Conservation (phyloP, 345 rosid genomes). For the Eucalyptus albens region DNA sequence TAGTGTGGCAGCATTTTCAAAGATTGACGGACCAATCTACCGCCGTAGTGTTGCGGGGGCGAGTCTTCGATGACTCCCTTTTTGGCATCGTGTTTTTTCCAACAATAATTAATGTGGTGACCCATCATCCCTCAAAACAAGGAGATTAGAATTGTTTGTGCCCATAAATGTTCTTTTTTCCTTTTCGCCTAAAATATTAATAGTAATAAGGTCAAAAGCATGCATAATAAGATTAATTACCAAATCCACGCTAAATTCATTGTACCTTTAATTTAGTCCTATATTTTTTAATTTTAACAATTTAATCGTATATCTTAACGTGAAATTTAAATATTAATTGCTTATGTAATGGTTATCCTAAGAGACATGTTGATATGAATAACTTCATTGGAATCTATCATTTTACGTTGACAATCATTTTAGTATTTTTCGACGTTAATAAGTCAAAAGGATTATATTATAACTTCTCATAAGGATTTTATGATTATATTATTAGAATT, state of each 20-base stretch:
- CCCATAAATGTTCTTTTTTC: too few species aligned
- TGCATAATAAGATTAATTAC: not conserved
- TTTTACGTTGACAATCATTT: accelerated
- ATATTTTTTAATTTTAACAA: accelerated
- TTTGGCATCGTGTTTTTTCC: too few species aligned
- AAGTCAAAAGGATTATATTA: accelerated
- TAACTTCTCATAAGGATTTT: not conserved
- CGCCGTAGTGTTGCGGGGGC: not conserved
- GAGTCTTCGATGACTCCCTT: not conserved
- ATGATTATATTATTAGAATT: not conserved
- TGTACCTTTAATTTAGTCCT: accelerated
- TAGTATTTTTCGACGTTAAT: accelerated
- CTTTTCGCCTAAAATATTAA: not conserved
- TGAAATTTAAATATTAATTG: not conserved
- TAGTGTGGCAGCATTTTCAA: not conserved
- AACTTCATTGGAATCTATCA: not conserved
- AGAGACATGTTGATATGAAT: not conserved
- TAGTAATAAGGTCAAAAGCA: not conserved
- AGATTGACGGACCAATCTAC: not conserved
- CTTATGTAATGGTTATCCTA: accelerated
- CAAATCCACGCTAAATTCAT: not conserved
- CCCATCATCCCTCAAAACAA: too few species aligned
- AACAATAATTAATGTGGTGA: too few species aligned
- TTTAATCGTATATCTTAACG: accelerated
- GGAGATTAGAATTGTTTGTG: too few species aligned